Conservation (phyloP, 495 filamentous ascomycete species). For the Evernia prunastri region DNA sequence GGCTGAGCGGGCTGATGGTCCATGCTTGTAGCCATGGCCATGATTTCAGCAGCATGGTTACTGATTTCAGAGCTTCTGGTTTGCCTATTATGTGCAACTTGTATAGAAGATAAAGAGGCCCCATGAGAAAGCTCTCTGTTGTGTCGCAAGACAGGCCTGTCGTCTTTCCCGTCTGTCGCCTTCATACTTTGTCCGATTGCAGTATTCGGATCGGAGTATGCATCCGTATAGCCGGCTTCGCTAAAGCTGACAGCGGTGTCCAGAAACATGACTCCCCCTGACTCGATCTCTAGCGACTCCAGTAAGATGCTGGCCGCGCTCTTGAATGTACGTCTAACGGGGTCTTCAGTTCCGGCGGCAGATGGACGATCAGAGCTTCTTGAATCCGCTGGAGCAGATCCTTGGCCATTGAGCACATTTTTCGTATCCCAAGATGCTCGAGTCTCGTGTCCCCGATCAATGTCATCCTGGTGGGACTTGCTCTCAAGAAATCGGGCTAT, state of each 20-base stretch:
- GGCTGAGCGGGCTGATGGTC: background rate
- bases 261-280: background rate
- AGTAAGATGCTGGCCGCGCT: background rate
- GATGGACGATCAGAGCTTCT: background rate
- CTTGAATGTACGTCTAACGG: background rate
- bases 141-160: background rate
- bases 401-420: background rate
- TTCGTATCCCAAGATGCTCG: background rate
- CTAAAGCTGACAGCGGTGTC: background rate
- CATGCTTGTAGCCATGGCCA: background rate
- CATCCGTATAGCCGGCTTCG: background rate
- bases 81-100: background rate
- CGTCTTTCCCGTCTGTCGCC: background rate
- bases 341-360: background rate
- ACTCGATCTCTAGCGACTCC: background rate
- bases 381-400: background rate
- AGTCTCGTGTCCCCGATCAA: background rate
- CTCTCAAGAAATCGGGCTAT: background rate
- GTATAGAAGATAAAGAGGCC: background rate
- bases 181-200: background rate
- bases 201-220: background rate
- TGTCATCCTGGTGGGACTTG: background rate
- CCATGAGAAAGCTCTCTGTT: background rate
- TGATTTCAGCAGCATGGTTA: background rate
- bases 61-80: background rate